Evolutionary conservation across 1,284 basidiomycete genomes (phyloP).

Genomic region (Sphaerobolus stellatus): DNA sequence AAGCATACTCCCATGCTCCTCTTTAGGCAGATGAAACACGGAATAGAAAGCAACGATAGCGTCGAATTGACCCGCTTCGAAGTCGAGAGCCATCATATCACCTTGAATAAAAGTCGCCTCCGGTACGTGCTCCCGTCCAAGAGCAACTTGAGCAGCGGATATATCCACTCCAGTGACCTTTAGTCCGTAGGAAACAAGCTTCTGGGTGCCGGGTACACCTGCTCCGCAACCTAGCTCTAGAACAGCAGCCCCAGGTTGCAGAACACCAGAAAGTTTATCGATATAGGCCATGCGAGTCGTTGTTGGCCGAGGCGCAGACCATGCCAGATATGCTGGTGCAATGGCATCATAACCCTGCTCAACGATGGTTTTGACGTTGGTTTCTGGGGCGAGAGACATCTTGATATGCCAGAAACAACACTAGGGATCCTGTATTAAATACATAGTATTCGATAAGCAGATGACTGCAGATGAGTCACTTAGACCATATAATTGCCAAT

Average conservation of each 20-base stretch:
- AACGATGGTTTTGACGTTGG: conserved; percentile 9
- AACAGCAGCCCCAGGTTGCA: conserved; percentile 20
- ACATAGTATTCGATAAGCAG: too few relatives aligned
- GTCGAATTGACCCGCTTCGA: conserved; percentile 18
- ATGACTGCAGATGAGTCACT: too few relatives aligned
- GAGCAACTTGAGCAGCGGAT: conserved; percentile 24
- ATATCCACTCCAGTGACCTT: conserved; percentile 28
- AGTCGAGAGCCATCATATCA: conserved; percentile 25
- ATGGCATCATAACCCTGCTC: conserved; percentile 17
- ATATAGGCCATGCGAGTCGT: conserved; percentile 20
- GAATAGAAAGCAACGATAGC: conserved; percentile 27
- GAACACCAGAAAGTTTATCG: conserved; percentile 18
- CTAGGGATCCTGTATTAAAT: too few relatives aligned
- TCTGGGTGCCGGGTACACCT: conserved; percentile 24
- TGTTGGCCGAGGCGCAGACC: conserved; percentile 19
- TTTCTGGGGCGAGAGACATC: too few relatives aligned
- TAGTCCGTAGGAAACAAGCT: conserved; percentile 19
- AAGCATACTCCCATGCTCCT: conserved; percentile 26
- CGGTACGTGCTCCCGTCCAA: conserved; percentile 22
- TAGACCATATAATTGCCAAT: too few relatives aligned
- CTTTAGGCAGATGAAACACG: conserved; percentile 26
- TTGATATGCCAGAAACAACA: too few relatives aligned
- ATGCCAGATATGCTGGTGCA: conserved; percentile 15
- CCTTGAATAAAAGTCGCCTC: conserved; percentile 23
- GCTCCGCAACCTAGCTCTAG: conserved; percentile 29